Conservation (phyloP, 805 yeast genomes). For the Diddensiella transvaalensis region DNA sequence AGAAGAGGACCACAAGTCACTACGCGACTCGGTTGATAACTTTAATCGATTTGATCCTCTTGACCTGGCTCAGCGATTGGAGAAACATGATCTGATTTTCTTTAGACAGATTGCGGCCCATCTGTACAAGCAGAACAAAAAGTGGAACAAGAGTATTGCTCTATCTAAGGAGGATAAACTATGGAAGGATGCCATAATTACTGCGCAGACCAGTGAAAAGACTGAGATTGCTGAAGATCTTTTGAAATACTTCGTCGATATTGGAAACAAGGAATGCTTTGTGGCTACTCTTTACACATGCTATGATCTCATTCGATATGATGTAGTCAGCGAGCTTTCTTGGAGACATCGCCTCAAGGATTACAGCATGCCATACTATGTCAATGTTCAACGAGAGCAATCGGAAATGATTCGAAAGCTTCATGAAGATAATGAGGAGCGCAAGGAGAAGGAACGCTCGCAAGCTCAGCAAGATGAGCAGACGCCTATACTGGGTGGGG, state of each 20-base stretch:
- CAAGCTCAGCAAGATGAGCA: constrained; percentile 45
- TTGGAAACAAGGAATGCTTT: constrained; percentile 93
- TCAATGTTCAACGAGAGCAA: constrained; percentile 80
- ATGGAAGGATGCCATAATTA: constrained; percentile 91
- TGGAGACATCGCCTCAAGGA: constrained; percentile 87
- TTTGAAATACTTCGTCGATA: constrained; percentile 87
- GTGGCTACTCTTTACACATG: constrained; percentile 85
- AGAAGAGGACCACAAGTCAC: constrained; percentile 91
- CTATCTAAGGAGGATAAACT: constrained; percentile 87
- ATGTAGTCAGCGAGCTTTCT: constrained; percentile 80
- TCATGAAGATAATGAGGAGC: constrained; percentile 64
- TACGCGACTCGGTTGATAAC: constrained; percentile 81
- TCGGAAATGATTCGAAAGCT: constrained; percentile 60
- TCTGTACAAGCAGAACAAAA: constrained; percentile 89
- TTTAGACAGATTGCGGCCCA: constrained; percentile 96
- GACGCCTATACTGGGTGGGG: constrained; percentile 49
- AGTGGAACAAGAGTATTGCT: constrained; percentile 84
- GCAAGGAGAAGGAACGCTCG: constrained; percentile 55
- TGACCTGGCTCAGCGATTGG: constrained; percentile 88
- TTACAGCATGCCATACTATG: constrained; percentile 87
- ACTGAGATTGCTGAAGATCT: constrained; percentile 83
- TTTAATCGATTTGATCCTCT: constrained; percentile 89
- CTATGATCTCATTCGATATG: constrained; percentile 74
- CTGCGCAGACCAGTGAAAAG: constrained; percentile 80
- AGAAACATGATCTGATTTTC: constrained; percentile 83